Evolutionary conservation across 2,329 filamentous ascomycete species (phyloP).

Genomic region (Sarocladiaceae sp.): DNA sequence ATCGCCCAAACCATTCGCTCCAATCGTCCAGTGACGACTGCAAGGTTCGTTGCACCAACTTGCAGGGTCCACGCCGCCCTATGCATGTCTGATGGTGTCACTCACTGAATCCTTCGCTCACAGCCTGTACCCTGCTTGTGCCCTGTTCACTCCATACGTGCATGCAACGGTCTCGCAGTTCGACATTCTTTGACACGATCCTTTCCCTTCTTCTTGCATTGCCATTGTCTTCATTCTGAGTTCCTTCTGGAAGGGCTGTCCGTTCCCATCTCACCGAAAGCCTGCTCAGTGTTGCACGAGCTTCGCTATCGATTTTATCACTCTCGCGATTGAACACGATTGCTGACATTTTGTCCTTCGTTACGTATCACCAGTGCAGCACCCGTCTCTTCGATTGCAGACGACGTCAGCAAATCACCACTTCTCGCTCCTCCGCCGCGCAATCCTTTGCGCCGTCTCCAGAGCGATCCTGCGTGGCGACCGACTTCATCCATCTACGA

Average conservation of each 20-base stretch:
- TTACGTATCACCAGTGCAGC: background rate
- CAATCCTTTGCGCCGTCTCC: constrained; percentile 2
- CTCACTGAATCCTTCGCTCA: background rate
- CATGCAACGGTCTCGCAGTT: background rate
- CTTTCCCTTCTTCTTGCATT: background rate
- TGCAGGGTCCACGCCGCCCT: constrained; percentile 2
- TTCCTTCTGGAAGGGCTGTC: too few species aligned
- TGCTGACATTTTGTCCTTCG: background rate
- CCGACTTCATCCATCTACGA: constrained; percentile 6
- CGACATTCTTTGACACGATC: background rate
- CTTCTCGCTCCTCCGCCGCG: background rate
- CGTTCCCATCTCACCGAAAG: background rate
- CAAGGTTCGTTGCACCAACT: background rate
- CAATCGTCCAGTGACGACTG: background rate
- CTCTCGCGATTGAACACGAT: too few species aligned
- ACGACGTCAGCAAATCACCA: background rate
- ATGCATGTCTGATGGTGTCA: background rate
- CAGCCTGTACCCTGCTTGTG: background rate
- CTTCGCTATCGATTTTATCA: too few species aligned
- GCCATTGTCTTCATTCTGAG: too few species aligned
- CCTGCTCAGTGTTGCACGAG: background rate
- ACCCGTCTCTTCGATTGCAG: background rate
- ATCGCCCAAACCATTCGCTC: background rate
- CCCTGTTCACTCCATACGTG: background rate
- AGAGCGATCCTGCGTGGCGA: background rate